These are phyloP conservation scores for Debaryomyces robertsiae DNA, from an alignment of 1,139 yeast genomes.

Conservation along the genomic window DNA sequence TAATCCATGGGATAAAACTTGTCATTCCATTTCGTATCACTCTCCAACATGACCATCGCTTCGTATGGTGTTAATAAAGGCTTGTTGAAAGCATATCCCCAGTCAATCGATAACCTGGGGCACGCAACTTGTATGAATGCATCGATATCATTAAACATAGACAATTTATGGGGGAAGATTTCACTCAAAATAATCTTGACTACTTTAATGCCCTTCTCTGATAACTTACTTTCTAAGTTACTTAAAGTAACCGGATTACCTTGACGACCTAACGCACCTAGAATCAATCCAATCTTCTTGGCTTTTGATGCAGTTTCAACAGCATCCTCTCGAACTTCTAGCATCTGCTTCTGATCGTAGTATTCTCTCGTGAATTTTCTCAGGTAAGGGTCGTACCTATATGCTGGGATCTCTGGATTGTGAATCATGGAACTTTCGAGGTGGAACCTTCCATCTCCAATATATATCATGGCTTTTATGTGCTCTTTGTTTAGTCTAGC, in stretches of 20 bases:
- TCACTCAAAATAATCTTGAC: conserved; percentile 87
- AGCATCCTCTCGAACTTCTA: conserved; percentile 73
- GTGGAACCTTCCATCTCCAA: conserved; percentile 97
- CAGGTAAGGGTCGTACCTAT: conserved; percentile 91
- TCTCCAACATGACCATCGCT: conserved; percentile 83
- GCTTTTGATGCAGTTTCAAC: conserved; percentile 61
- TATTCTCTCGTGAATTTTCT: conserved; percentile 86
- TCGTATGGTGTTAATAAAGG: conserved; percentile 96
- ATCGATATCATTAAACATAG: conserved; percentile 94
- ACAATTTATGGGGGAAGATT: conserved; percentile 87
- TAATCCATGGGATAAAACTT: conserved; percentile 93
- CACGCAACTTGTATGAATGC: conserved; percentile 98
- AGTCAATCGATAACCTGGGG: conserved; percentile 92
- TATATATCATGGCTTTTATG: conserved; percentile 78
- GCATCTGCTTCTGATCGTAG: conserved; percentile 85
- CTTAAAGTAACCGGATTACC: conserved; percentile 81
- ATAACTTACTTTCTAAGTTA: conserved; percentile 58
- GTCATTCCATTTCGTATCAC: conserved; percentile 68
- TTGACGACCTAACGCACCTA: conserved; percentile 97
- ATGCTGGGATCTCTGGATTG: conserved; percentile 91
- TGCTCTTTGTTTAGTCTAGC: conserved; percentile 68
- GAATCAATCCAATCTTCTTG: conserved; percentile 74
- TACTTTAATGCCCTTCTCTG: conserved; percentile 60
- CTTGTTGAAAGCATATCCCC: conserved; percentile 97
- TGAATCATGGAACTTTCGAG: conserved; percentile 96